phyloP scores from a whole-genome alignment of 768 basidiomycete genomes.

The Mycena epipterygia region DNA sequence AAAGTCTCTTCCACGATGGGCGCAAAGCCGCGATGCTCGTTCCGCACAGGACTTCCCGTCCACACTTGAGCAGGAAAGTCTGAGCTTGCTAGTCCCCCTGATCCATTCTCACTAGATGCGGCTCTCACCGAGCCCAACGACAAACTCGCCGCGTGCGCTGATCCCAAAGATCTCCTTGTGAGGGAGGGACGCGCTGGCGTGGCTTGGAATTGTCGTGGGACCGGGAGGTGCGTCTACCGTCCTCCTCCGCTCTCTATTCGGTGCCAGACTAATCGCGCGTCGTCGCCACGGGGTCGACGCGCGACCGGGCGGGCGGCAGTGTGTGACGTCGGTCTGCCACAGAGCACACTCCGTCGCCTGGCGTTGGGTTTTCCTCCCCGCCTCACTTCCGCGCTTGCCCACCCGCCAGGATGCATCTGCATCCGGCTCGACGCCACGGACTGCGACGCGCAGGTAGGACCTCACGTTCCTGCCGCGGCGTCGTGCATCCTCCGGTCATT shows the following conservation, averaged over 20 bases:
- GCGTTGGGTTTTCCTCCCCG: not conserved
- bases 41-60: slow-evolving; percentile 5
- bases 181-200: slow-evolving; percentile 11
- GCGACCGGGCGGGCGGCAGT: not conserved
- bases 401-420: not conserved
- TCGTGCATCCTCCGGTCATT: not conserved
- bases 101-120: slow-evolving; percentile 11
- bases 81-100: not conserved
- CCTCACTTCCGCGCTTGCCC: not conserved
- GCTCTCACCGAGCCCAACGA: slow-evolving; percentile 5
- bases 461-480: not conserved
- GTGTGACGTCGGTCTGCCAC: too few species aligned
- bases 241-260: slow-evolving; percentile 11
- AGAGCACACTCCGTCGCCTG: not conserved
- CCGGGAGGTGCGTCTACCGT: slow-evolving; percentile 5
- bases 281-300: not conserved
- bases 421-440: not conserved
- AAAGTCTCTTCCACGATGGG: not conserved
- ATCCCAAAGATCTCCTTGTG: not conserved
- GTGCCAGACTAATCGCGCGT: not conserved
- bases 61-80: slow-evolving; percentile 14
- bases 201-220: slow-evolving; percentile 21
- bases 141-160: slow-evolving; percentile 10
- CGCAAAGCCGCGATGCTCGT: slow-evolving; percentile 7
- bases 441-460: not conserved